Evolutionary conservation across 225 moss, liverwort and hornwort genomes (phyloP).

Genomic region (Asterella californica): DNA sequence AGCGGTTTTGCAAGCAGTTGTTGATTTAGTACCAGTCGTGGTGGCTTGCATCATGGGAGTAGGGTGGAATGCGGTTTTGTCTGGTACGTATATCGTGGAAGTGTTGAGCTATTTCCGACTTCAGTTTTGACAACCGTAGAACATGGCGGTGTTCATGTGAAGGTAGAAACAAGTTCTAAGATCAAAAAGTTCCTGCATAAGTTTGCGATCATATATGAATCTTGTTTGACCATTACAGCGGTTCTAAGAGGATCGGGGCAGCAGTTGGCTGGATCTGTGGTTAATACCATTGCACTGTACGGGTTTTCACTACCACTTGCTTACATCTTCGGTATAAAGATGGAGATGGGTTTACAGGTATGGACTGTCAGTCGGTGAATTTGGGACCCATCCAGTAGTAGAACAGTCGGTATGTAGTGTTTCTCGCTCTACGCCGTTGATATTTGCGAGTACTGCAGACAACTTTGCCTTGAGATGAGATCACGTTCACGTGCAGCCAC

Average conservation of each 20-base stretch:
- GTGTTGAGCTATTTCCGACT: neutral
- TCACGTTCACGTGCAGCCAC: too few relatives aligned
- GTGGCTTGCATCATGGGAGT: slow-evolving; percentile 19
- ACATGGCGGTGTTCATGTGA: neutral
- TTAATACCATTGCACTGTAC: slow-evolving; percentile 37
- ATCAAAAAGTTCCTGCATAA: neutral
- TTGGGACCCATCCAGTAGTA: neutral
- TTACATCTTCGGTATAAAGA: slow-evolving; percentile 32
- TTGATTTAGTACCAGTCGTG: slow-evolving; percentile 24
- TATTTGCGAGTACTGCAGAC: neutral
- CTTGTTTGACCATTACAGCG: slow-evolving; percentile 14
- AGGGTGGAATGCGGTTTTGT: slow-evolving; percentile 33
- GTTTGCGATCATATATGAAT: neutral
- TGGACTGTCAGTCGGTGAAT: neutral
- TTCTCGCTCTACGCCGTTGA: neutral
- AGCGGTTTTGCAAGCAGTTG: slow-evolving; percentile 29
- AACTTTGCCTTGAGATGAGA: too few relatives aligned
- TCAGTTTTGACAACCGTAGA: neutral
- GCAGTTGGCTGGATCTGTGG: slow-evolving; percentile 39
- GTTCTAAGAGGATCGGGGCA: slow-evolving; percentile 51
- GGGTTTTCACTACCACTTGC: slow-evolving; percentile 36
- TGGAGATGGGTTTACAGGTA: slow-evolving; percentile 31
- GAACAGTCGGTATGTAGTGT: neutral
- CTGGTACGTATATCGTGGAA: slow-evolving; percentile 25
- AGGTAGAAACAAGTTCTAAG: neutral